Base-by-base conservation (phyloP, 192 early-diverging fungal species). In the Spinellus fusiger region DNA sequence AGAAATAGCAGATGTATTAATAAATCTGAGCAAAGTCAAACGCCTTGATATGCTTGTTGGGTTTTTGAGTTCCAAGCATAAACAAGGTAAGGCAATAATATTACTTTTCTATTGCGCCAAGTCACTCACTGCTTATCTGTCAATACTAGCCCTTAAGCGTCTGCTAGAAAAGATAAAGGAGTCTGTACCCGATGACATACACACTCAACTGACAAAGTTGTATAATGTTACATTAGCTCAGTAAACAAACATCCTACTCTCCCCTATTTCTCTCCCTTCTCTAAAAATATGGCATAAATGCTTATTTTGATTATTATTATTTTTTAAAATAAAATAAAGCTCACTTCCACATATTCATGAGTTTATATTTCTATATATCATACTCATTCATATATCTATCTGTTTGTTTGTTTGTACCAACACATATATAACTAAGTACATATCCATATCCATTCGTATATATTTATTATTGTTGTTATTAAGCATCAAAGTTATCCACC, bases 401-500 rank as follows among this genome's bases (percentile, higher is more conserved):
- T 6, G 35, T 37, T 37, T 37, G 35, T 37, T 37, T 37, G 35
- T 37, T 37, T 37, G 35, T 37, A 9, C 13, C 13, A 9, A 9
- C 13, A 37, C 35, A 44, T 44, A 10, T 44, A 10, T 44, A 44
- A 5, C 18, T 44, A 44, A n/a, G 10, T 44, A 44, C 18, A 44
- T 44, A 44, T n/a, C 18, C 18, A 2, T n/a, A 44, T 44, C 13
- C 2, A 3, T 12, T 49, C 31, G 13, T 49, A 28, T 44, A 25
- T 16, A 40, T 54, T 8, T 37, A 35, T 20, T 13, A 7, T 9
- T 20, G 15, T 34, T 1, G 12, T 33, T 54, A 28, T 61, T 49
- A 28, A 27, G 28, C 37, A 52, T 70, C 88, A 67, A 90, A 90
- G 63, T 93, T 88, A 58, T 93, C 79, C 7, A 99, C 96, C 15